Evolutionary conservation across 1,284 basidiomycete species (phyloP), one percentile per base, ranked within the genome.

Genomic region (Ceratobasidium sp.): DNA sequence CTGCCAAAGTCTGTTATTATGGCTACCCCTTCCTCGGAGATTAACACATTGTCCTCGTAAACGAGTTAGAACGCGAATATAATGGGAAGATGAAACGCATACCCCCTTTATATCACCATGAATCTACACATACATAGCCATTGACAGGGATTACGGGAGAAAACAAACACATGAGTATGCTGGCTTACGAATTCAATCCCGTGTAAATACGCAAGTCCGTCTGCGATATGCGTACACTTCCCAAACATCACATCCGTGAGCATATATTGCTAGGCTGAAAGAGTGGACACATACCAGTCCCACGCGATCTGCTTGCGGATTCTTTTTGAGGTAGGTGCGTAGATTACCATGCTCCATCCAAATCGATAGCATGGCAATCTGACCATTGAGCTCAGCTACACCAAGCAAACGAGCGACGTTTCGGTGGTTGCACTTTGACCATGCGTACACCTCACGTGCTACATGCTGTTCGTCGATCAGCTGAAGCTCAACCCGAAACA

Each of bases 31-130:
- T 66, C 64, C 13, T 46, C 26, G 23, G 64, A 66, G 20, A 66
- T 48, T 1, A 66, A 28, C 9, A 66, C 46, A n/a, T 66, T 66
- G 5, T 2, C n/a, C 64, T 66, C 17, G 33, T 20, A 2, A 23
- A 40, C 46, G 40, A 33, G 59, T 13, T 17, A 12, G 38, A 38
- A 2, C 4, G 3, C 23, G 38, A 20, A 13, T 44, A 0, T 44
- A 1, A 6, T 0, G n/a, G 20, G 20, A 6, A 7, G 10, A 40
- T 15, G 1, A 12, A 61, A 28, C 17, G 17, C 59, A 0, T 62
- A 66, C 64, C 2, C 64, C 64, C 20, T 66, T 66, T 0, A 66
- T 12, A 26, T 66, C 64, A 20, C 64, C 64, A n/a, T 66, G 64
- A 9, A 66, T 28, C 64, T 66, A 44, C 4, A 13, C 26, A 28